Evolutionary conservation across 352 stramenopile genomes (phyloP), one percentile per base, ranked within the genome.

Genomic region (Phytophthora europaea): DNA sequence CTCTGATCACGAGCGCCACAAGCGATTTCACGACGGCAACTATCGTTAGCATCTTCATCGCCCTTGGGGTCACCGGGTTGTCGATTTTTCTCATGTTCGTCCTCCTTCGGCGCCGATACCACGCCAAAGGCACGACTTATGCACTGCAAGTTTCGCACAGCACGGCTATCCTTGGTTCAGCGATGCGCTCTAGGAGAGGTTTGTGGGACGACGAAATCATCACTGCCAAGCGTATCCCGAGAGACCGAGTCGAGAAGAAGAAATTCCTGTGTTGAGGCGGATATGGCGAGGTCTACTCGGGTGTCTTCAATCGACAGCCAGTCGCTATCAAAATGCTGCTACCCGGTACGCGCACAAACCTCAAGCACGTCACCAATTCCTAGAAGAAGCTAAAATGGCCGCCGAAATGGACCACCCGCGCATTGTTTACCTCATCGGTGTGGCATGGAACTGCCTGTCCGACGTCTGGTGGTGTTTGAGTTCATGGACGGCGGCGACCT

Each of bases 131-230:
- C 7, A 4, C 26, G 2, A 4, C 26, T 31, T 31, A 31, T 4
- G 3, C 26, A 31, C 26, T 31, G 26, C 26, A 31, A 31, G 26
- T 31, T 31, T 31, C 26, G 26, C 3, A 31, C 26, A 31, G 26
- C 26, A 31, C 26, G 26, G 26, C 26, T 31, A 31, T 31, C 26
- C 26, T 31, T 31, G 26, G 26, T 31, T 31, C 26, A 31, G 26
- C 26, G 6, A 31, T 31, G 26, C 26, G 26, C 26, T 31, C 26
- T 4, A 31, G 26, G 26, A 31, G 40, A n/a, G 65, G 68, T 22
- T 61, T 76, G 4, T 81, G 70, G 79, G 61, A 77, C 26, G 79
- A 77, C 59, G 58, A 77, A 20, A 53, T 38, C 26, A 73, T 79
- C 28, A 61, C 54, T 3, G 67, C 67, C 4, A 74, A 52, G 16